Percentiles rank a stretch among this genome's conserved stretches.
Evolutionary conservation across 2,329 filamentous ascomycete species (phyloP).

Genomic region (Aspergillus ibericus): DNA sequence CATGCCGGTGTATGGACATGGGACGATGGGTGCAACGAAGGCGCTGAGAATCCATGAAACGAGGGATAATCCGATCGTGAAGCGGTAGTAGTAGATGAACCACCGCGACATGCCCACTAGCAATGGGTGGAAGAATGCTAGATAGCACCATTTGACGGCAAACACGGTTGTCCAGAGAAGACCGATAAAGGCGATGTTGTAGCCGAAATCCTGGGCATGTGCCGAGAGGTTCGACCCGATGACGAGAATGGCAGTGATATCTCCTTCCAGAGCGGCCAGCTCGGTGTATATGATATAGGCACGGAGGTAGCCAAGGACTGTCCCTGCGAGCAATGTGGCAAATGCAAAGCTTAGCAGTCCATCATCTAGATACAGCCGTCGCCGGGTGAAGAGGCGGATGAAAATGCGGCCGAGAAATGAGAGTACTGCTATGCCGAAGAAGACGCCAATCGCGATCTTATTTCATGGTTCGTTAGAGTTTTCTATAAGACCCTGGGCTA

Average conservation of each 20-base stretch:
- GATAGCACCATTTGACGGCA: constrained; percentile 2
- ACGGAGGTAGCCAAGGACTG: not conserved
- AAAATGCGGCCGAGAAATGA: not conserved
- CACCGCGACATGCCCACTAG: not conserved
- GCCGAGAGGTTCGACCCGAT: not conserved
- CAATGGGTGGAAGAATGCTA: not conserved
- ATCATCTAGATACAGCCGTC: not conserved
- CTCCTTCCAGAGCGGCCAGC: not conserved
- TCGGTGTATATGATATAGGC: not conserved
- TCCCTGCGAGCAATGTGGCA: not conserved
- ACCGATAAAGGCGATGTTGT: not conserved
- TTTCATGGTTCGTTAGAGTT: not conserved
- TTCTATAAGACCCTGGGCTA: not conserved
- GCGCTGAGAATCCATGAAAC: not conserved
- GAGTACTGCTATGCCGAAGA: not conserved
- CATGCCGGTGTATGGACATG: not conserved
- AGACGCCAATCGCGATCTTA: not conserved
- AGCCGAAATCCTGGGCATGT: not conserved
- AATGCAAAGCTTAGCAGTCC: not conserved
- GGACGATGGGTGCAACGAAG: not conserved
- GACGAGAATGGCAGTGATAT: not conserved
- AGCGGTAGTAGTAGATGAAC: not conserved
- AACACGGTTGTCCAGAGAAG: not conserved
- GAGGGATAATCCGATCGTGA: not conserved
- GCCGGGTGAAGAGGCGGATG: not conserved